A percentile compares a stretch with the other conserved stretches of the same genome.
Evolutionary conservation across 192 early-diverging fungal species (phyloP).

Genomic region (Pilaira anomala): DNA sequence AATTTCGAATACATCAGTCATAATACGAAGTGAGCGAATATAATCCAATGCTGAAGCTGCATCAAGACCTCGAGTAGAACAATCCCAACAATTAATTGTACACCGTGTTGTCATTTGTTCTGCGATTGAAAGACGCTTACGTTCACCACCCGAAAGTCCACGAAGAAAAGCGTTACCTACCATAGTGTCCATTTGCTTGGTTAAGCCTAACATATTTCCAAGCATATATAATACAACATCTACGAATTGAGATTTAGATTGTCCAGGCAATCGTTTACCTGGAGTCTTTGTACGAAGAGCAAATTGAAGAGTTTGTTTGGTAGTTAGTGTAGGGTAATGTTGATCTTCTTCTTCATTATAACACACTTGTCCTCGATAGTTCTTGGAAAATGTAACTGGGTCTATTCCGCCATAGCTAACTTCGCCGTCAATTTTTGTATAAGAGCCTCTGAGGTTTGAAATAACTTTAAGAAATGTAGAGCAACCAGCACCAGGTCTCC

Average conservation of each 20-base stretch:
- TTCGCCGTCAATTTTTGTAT: slow-evolving; percentile 49
- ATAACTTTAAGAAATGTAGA: slow-evolving; percentile 60
- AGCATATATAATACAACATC: slow-evolving; percentile 45
- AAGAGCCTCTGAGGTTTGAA: slow-evolving; percentile 53
- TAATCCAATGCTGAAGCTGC: slow-evolving; percentile 85
- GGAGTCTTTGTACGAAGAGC: slow-evolving; percentile 74
- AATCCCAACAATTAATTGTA: slow-evolving; percentile 58
- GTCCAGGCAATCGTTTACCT: slow-evolving; percentile 46
- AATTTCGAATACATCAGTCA: slow-evolving; percentile 65
- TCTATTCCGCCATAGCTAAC: slow-evolving; percentile 70
- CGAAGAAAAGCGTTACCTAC: slow-evolving; percentile 75
- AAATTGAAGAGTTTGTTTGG: slow-evolving; percentile 74
- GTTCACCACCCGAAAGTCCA: slow-evolving; percentile 73
- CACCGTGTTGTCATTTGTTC: slow-evolving; percentile 67
- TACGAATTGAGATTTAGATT: slow-evolving; percentile 46
- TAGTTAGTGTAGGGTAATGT: slow-evolving; percentile 74
- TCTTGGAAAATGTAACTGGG: slow-evolving; percentile 51
- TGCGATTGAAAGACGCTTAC: slow-evolving; percentile 74
- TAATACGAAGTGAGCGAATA: slow-evolving; percentile 67
- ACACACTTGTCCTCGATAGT: slow-evolving; percentile 69
- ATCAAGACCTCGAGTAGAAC: slow-evolving; percentile 71
- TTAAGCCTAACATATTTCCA: slow-evolving; percentile 49
- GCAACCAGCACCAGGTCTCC: slow-evolving; percentile 68
- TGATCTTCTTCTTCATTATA: slow-evolving; percentile 82
- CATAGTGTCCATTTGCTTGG: slow-evolving; percentile 65